Conservation (phyloP, 1,139 yeast genomes). For the Nakaseomyces nivariensis region DNA sequence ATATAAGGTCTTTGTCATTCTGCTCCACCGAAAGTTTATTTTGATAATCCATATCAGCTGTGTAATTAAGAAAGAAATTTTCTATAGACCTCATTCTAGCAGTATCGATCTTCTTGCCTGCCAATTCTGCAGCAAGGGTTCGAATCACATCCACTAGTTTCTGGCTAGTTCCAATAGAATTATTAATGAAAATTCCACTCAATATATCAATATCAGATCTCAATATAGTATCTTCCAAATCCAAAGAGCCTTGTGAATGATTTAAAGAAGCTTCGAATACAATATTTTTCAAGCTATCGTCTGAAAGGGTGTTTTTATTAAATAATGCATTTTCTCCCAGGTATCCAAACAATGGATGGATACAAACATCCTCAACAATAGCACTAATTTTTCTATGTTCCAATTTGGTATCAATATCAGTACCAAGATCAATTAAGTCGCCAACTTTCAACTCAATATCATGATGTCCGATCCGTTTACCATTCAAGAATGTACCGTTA, state of each 20-base stretch:
- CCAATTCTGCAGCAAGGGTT: conserved; percentile 35
- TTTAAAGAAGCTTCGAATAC: conserved; percentile 44
- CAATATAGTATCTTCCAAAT: conserved; percentile 46
- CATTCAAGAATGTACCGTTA: conserved; percentile 91
- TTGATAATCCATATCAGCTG: conserved; percentile 13
- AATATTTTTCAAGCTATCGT: conserved; percentile 5
- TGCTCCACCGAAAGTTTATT: conserved; percentile 13
- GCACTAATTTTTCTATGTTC: conserved; percentile 81
- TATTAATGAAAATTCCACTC: conserved; percentile 52
- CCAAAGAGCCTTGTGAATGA: conserved; percentile 63
- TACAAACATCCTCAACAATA: conserved; percentile 56
- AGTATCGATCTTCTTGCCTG: conserved; percentile 35
- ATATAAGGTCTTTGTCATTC: conserved; percentile 12
- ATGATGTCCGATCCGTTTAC: conserved; percentile 52
- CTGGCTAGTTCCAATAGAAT: conserved; percentile 45
- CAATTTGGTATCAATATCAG: conserved; percentile 70
- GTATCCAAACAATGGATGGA: conserved; percentile 36
- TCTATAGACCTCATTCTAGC: conserved; percentile 36
- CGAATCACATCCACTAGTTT: conserved; percentile 41
- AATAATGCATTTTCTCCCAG: too few species aligned
- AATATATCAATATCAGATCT: conserved; percentile 44
- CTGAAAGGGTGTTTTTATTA: background rate
- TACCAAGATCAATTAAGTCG: conserved; percentile 78
- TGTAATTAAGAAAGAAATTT: conserved; percentile 21
- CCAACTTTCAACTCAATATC: conserved; percentile 50